A percentile compares a stretch with the other conserved stretches of the same genome.
Conservation (phyloP, 2,329 filamentous ascomycete genomes). For the Pestalotiopsis sp. region DNA sequence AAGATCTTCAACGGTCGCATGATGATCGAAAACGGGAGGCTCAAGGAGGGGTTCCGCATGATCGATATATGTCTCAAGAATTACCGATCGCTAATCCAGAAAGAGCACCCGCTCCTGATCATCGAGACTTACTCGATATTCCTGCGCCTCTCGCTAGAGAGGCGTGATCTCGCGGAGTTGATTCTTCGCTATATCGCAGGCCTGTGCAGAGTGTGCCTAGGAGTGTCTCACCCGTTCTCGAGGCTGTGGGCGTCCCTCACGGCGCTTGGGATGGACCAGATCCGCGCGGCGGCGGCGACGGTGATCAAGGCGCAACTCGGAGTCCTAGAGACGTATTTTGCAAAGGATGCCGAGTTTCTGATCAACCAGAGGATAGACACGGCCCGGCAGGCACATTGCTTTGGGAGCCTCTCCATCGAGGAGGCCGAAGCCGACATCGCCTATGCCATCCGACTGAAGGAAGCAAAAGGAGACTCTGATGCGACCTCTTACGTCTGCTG, state of each 20-base stretch:
- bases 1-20: background rate
- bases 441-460: background rate
- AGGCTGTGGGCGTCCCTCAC: background rate
- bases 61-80: slow-evolving; percentile 6
- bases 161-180: slow-evolving; percentile 1
- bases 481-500: background rate
- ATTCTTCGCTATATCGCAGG: slow-evolving; percentile 2
- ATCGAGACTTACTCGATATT: slow-evolving; percentile 3
- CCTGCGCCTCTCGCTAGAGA: background rate
- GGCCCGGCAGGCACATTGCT: background rate
- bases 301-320: slow-evolving; percentile 1
- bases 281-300: background rate
- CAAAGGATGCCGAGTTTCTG: background rate
- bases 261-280: background rate
- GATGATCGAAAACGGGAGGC: slow-evolving; percentile 5
- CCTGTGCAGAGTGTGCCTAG: background rate
- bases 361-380: slow-evolving; percentile 1
- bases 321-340: background rate
- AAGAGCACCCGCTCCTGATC: slow-evolving; percentile 8
- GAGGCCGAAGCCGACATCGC: slow-evolving; percentile 4
- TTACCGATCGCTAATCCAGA: background rate
- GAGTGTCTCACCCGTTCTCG: background rate
- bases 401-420: background rate
- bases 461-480: background rate
- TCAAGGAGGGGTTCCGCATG: slow-evolving; percentile 5